These are phyloP conservation scores for Microbotryum intermedium DNA, from an alignment of 1,284 basidiomycete genomes.

Conservation along the genomic window DNA sequence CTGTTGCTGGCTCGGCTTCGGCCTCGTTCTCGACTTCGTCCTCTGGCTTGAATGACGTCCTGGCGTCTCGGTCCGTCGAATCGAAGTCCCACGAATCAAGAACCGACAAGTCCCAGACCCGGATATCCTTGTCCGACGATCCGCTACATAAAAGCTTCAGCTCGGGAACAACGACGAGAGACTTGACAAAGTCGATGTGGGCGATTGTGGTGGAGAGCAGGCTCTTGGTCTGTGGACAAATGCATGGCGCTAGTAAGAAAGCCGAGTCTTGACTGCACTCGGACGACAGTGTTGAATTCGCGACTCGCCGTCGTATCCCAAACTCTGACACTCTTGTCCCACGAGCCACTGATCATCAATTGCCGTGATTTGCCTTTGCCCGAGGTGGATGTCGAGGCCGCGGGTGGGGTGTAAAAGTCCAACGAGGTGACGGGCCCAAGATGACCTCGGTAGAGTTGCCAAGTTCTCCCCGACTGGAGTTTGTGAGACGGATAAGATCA, in stretches of 20 bases:
- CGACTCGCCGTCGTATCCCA: conserved; percentile 64
- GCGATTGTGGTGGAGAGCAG: conserved; percentile 59
- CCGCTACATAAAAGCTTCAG: conserved; percentile 67
- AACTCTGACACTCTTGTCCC: conserved; percentile 80
- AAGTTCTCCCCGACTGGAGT: conserved; percentile 63
- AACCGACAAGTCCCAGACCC: conserved; percentile 61
- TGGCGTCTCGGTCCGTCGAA: neutral
- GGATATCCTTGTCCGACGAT: conserved; percentile 79
- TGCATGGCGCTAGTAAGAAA: neutral
- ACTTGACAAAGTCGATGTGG: conserved; percentile 81
- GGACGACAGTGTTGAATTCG: neutral
- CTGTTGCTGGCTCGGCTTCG: neutral
- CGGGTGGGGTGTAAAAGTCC: conserved; percentile 46
- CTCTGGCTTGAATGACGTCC: neutral
- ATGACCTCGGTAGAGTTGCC: conserved; percentile 66
- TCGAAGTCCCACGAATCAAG: conserved; percentile 40
- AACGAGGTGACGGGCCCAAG: conserved; percentile 75
- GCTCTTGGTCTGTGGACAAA: conserved; percentile 51
- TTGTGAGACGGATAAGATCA: conserved; percentile 1
- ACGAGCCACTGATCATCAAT: conserved; percentile 69
- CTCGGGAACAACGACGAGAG: conserved; percentile 58
- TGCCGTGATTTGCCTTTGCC: conserved; percentile 33
- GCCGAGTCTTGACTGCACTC: neutral
- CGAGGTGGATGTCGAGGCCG: conserved; percentile 36
- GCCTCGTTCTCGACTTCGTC: neutral